These are phyloP conservation scores for Cubamyces lactineus DNA, from an alignment of 768 basidiomycete species.

Conservation along the genomic window DNA sequence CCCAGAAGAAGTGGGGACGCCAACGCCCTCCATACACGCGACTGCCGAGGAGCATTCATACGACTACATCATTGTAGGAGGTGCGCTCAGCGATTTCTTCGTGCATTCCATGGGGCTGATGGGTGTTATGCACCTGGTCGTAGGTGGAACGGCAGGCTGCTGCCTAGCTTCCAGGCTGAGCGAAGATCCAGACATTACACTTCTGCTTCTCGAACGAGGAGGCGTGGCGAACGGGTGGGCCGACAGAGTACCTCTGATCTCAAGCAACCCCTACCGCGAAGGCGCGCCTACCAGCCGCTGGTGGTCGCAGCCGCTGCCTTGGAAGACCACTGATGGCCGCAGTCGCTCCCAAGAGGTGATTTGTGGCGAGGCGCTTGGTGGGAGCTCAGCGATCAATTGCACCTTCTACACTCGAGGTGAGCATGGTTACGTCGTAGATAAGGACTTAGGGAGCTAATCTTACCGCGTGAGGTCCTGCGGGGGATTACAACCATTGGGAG, in stretches of 20 bases:
- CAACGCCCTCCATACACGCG: background rate
- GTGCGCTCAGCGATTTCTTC: conserved; percentile 30
- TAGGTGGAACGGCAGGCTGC: conserved; percentile 57
- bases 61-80: conserved; percentile 40
- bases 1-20: conserved; percentile 3
- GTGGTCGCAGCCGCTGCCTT: conserved; percentile 12
- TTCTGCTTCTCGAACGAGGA: conserved; percentile 60
- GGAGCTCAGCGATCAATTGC: conserved; percentile 51
- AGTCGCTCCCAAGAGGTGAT: conserved; percentile 13
- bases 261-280: conserved; percentile 29
- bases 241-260: conserved; percentile 35
- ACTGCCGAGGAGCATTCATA: conserved; percentile 17
- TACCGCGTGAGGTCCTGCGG: conserved; percentile 19
- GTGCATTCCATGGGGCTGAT: too few relatives aligned
- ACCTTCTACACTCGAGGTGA: conserved; percentile 37
- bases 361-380: conserved; percentile 44
- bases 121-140: background rate
- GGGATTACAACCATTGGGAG: conserved; percentile 38
- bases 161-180: conserved; percentile 58
- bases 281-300: conserved; percentile 15
- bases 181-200: conserved; percentile 53
- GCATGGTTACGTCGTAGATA: background rate
- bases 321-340: background rate
- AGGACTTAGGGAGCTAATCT: background rate
- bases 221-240: conserved; percentile 21